phyloP scores from a whole-genome alignment of 2,329 filamentous ascomycete species.

The Pestalotiopsis sp. region DNA sequence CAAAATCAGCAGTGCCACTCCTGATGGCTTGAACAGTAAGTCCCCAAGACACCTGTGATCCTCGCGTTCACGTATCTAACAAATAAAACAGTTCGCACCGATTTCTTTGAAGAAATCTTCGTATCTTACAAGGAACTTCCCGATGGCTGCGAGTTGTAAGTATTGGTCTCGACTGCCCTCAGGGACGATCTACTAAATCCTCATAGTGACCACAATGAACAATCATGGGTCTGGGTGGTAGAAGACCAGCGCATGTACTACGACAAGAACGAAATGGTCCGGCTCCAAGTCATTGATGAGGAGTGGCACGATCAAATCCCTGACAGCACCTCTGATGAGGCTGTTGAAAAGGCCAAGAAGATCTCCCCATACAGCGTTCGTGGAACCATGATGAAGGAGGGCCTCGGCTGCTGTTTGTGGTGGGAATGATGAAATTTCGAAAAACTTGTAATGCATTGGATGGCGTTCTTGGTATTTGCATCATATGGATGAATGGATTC shows the following conservation, averaged over 20 bases:
- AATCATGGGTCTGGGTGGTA: slow-evolving; percentile 82
- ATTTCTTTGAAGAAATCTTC: slow-evolving; percentile 94
- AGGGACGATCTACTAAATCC: background rate
- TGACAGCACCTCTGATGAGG: slow-evolving; percentile 62
- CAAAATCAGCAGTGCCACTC: slow-evolving; percentile 74
- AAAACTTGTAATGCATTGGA: background rate
- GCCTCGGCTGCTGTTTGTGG: slow-evolving; percentile 65
- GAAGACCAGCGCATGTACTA: slow-evolving; percentile 79
- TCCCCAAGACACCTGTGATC: background rate
- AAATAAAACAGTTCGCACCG: slow-evolving; percentile 66
- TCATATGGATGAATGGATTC: background rate
- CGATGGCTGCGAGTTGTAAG: slow-evolving; percentile 75
- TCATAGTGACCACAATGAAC: slow-evolving; percentile 69
- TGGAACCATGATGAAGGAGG: slow-evolving; percentile 64
- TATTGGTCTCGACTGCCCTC: slow-evolving; percentile 14
- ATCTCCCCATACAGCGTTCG: slow-evolving; percentile 70
- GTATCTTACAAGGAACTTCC: slow-evolving; percentile 76
- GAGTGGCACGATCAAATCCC: slow-evolving; percentile 90
- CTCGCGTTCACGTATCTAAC: slow-evolving; percentile 4
- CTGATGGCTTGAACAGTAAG: slow-evolving; percentile 71
- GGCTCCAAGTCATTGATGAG: slow-evolving; percentile 84
- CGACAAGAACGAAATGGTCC: slow-evolving; percentile 85
- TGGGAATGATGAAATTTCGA: slow-evolving; percentile 46
- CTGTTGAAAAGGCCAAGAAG: slow-evolving; percentile 56
- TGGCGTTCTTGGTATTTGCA: slow-evolving; percentile 10